Percentiles rank a stretch among this genome's conserved stretches.
Evolutionary conservation across 2,329 filamentous ascomycete species (phyloP).

Genomic region (Cladosporium phlei): DNA sequence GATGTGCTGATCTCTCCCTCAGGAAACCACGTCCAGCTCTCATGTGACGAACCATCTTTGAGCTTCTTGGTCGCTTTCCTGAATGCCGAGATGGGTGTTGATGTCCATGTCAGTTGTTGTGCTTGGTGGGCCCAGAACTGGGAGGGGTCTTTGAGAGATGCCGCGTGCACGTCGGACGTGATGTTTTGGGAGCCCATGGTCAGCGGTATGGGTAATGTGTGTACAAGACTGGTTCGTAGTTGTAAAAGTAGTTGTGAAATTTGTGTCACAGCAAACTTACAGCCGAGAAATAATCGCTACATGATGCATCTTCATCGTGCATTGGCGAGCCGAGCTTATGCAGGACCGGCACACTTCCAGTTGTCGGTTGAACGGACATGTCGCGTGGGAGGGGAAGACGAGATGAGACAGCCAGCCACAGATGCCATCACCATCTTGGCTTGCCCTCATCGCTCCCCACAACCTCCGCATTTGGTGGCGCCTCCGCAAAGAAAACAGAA

Average conservation of each 20-base stretch:
- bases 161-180: constrained; percentile 33
- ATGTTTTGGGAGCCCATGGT: constrained; percentile 22
- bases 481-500: too few species aligned
- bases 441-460: too few species aligned
- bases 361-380: constrained; percentile 10
- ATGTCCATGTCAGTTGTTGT: constrained; percentile 74
- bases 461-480: too few species aligned
- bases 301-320: background rate
- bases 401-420: too few species aligned
- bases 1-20: constrained; percentile 85
- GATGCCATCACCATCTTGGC: too few species aligned
- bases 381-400: too few species aligned
- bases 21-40: constrained; percentile 85
- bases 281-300: background rate
- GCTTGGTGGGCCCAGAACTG: constrained; percentile 47
- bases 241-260: background rate
- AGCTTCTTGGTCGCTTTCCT: constrained; percentile 59
- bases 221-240: too few species aligned
- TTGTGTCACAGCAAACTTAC: background rate
- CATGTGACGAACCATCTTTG: constrained; percentile 57
- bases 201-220: too few species aligned
- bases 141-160: constrained; percentile 30
- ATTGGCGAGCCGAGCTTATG: constrained; percentile 11
- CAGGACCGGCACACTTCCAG: background rate
- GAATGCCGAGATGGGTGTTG: constrained; percentile 61